phyloP scores from a whole-genome alignment of 2,329 filamentous ascomycete species.

The Elsinoe fawcettii region DNA sequence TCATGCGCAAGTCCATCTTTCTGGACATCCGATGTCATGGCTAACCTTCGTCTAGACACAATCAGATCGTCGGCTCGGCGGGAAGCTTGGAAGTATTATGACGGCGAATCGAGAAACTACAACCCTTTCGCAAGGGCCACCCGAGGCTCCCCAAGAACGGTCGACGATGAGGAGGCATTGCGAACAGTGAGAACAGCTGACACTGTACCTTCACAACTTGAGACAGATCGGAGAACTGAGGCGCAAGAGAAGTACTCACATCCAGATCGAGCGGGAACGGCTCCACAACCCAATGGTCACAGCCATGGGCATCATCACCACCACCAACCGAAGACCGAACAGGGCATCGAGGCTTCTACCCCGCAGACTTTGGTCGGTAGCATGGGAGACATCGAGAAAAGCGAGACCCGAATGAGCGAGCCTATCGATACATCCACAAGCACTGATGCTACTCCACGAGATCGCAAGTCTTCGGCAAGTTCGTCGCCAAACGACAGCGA shows the following conservation, averaged over 20 bases:
- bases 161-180: conserved; percentile 15
- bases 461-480: neutral
- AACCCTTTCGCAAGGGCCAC: conserved; percentile 19
- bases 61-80: conserved; percentile 19
- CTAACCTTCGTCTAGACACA: conserved; percentile 16
- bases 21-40: conserved; percentile 8
- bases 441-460: neutral
- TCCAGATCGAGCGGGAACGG: conserved; percentile 18
- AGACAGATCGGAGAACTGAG: conserved; percentile 6
- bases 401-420: neutral
- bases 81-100: conserved; percentile 18
- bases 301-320: neutral
- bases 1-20: conserved; percentile 17
- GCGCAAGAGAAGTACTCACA: conserved; percentile 15
- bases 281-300: neutral
- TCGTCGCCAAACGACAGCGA: neutral
- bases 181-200: conserved; percentile 16
- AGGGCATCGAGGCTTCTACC: conserved; percentile 1
- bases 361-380: conserved; percentile 7
- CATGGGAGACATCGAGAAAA: neutral
- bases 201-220: conserved; percentile 14
- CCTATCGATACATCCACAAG: neutral
- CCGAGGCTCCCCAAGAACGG: neutral
- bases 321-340: neutral
- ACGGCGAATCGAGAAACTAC: conserved; percentile 17